Evolutionary conservation across 352 stramenopile genomes (phyloP), one percentile per base, ranked within the genome.

Genomic region (Globisporangium echinulatum): DNA sequence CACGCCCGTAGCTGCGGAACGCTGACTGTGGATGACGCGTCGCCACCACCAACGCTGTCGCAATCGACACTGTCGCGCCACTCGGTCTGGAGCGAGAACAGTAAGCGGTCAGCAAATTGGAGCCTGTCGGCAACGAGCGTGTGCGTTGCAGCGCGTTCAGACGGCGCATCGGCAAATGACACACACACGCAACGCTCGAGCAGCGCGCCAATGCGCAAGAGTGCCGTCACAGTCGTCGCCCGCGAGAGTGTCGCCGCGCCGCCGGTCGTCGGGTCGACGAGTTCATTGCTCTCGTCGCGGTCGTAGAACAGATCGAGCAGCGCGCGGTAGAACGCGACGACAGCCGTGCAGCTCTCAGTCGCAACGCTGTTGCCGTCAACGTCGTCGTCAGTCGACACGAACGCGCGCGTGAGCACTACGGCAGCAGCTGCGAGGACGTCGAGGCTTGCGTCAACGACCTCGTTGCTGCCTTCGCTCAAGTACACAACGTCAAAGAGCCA

Each of bases 401-500:
- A n/a, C 47, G 67, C 63, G 10, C 40, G 54, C 10, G 62, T 46
- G 40, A 80, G 42, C 13, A 73, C 53, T 8, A 33, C 47, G 2
- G 79, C 39, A 51, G 63, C 56, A 48, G 54, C 59, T 40, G 53
- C 69, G 15, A 73, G 61, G 33, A 77, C 40, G 3, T 55, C 61
- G 13, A 74, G 75, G 36, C 70, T 82, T 39, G 48, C 64, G 17
- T 73, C 51, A 4, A 62, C 60, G 0, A 83, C 62, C 2, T 64
- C 40, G 3, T 61, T 25, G 11, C 59, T 69, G 39, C 64, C 66
- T 7, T 75, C 58, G 33, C 59, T 78, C 19, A 90, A 64, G 15
- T 85, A 75, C 5, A 85, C 19, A 4, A 79, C 36, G 51, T 90
- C 79, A 54, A 92, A 88, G 0, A 92, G 44, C 79, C 79, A 88